A percentile compares a stretch with the other conserved stretches of the same genome.
phyloP scores from a whole-genome alignment of 1,284 basidiomycete genomes.

The Ceratobasidium theobromae region DNA sequence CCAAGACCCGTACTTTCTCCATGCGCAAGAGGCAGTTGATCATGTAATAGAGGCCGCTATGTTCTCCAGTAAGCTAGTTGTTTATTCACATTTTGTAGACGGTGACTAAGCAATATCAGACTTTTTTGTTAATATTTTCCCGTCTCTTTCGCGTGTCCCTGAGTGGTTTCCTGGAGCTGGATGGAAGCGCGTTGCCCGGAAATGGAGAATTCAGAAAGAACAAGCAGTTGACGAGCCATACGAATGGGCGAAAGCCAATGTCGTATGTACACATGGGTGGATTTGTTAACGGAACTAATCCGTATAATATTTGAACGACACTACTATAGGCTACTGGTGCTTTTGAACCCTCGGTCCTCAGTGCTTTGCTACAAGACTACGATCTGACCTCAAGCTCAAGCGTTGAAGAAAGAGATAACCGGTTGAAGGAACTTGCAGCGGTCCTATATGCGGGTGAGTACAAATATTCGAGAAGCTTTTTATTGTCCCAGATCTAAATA shows the following conservation, averaged over 20 bases:
- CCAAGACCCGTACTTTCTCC: not conserved
- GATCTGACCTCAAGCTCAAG: not conserved
- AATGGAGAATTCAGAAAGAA: constrained; percentile 1
- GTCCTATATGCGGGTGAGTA: not conserved
- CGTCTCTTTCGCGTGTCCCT: constrained; percentile 24
- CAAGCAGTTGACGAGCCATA: constrained; percentile 2
- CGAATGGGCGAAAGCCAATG: constrained; percentile 13
- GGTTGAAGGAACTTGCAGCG: not conserved
- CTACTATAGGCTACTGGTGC: not conserved
- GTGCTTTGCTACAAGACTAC: not conserved
- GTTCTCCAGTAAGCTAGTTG: no score
- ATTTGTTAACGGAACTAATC: no score
- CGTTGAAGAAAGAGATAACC: not conserved
- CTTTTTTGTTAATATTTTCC: constrained; percentile 1
- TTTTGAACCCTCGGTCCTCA: not conserved
- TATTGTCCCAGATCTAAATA: not conserved
- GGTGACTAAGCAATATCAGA: no score
- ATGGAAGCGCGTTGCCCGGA: not conserved
- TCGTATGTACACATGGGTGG: not conserved
- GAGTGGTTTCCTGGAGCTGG: constrained; percentile 31
- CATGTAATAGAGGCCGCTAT: not conserved
- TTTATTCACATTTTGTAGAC: no score
- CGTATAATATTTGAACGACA: not conserved
- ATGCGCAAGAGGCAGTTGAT: not conserved
- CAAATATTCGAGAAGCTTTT: not conserved